A percentile compares a stretch with the other conserved stretches of the same genome.
Evolutionary conservation across 1,284 basidiomycete species (phyloP).

Genomic region (Psilocybe mexicana): DNA sequence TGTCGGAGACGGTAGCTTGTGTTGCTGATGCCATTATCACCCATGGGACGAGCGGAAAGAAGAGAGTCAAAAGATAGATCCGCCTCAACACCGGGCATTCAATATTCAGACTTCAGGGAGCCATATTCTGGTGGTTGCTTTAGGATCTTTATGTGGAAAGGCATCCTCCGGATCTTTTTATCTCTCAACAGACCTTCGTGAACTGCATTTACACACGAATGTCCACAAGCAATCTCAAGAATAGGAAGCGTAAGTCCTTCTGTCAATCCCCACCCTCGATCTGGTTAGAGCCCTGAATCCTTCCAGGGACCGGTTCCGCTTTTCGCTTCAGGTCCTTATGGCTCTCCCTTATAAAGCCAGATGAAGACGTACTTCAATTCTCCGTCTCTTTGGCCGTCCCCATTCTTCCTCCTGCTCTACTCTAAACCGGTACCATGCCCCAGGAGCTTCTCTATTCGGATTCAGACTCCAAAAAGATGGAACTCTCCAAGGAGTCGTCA

Average conservation of each 20-base stretch:
- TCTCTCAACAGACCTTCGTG: neutral
- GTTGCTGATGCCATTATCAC: too few species aligned
- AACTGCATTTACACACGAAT: neutral
- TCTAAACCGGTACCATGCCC: constrained; percentile 6
- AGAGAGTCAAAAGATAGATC: too few species aligned
- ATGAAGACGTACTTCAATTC: neutral
- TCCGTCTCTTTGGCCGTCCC: constrained; percentile 1
- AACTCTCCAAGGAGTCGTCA: constrained; percentile 18
- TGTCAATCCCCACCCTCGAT: constrained; percentile 10
- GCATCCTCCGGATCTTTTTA: neutral
- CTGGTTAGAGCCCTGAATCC: constrained; percentile 1
- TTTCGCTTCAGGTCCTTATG: constrained; percentile 3
- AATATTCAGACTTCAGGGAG: too few species aligned
- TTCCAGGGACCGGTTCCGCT: constrained; percentile 6
- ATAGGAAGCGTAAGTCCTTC: constrained; percentile 5
- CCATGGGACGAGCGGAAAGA: too few species aligned
- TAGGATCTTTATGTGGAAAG: neutral
- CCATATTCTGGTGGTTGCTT: neutral
- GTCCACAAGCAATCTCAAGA: neutral
- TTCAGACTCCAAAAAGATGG: constrained; percentile 16
- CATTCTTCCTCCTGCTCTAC: neutral
- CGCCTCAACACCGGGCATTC: too few species aligned
- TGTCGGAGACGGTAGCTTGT: too few species aligned
- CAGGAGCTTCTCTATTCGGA: constrained; percentile 11
- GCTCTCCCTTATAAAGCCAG: neutral